Evolutionary conservation across 2,329 filamentous ascomycete genomes (phyloP).

Genomic region (Amesomyces nigricolor): DNA sequence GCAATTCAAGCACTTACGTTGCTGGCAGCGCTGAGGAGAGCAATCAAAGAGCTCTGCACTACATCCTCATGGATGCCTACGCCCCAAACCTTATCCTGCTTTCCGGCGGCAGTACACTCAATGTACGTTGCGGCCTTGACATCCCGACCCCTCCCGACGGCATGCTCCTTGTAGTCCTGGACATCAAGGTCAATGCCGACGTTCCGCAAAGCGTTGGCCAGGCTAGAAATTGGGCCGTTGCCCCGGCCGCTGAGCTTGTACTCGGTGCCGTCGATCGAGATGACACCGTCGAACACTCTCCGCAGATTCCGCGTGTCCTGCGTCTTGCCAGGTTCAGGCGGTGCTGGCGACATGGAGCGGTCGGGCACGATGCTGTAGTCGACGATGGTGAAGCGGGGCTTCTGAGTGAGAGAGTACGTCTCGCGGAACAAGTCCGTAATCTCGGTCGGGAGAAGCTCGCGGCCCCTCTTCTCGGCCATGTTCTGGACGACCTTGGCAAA

Average conservation of each 20-base stretch:
- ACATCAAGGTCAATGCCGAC: constrained; percentile 86
- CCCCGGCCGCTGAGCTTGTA: constrained; percentile 73
- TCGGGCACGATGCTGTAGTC: constrained; percentile 91
- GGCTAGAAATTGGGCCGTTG: constrained; percentile 83
- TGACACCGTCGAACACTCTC: constrained; percentile 77
- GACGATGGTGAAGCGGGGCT: constrained; percentile 78
- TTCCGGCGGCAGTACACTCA: constrained; percentile 68
- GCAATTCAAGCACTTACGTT: constrained; percentile 56
- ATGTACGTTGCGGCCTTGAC: constrained; percentile 96
- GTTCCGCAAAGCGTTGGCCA: constrained; percentile 72
- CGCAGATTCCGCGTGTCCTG: constrained; percentile 72
- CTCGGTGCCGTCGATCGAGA: constrained; percentile 76
- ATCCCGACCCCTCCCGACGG: constrained; percentile 72
- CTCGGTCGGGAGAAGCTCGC: constrained; percentile 77
- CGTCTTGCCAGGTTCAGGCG: constrained; percentile 62
- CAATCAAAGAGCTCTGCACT: constrained; percentile 81
- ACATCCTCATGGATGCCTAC: constrained; percentile 91
- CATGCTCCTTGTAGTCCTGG: constrained; percentile 92
- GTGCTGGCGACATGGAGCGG: constrained; percentile 67
- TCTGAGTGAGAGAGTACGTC: constrained; percentile 77
- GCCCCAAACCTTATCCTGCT: constrained; percentile 74
- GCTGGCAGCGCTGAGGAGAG: constrained; percentile 76
- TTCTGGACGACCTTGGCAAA: constrained; percentile 85
- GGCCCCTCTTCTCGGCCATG: constrained; percentile 70
- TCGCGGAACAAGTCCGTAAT: constrained; percentile 84